A percentile compares a stretch with the other conserved stretches of the same genome.
phyloP scores from a whole-genome alignment of 2,329 filamentous ascomycete genomes.

The Aspergillus sp. region DNA sequence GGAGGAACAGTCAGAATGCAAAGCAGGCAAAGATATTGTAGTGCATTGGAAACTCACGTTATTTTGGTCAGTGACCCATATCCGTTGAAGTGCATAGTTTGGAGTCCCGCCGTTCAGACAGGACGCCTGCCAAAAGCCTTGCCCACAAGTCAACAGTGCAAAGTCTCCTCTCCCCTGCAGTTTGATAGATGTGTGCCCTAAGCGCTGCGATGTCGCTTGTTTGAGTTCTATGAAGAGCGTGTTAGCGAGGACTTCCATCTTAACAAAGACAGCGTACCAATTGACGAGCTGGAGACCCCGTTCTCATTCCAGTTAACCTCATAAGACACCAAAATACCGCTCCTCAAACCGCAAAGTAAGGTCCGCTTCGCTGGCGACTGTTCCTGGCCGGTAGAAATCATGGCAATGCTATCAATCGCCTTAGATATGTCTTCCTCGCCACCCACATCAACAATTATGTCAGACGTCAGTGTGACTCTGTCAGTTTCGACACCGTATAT shows the following conservation, averaged over 20 bases:
- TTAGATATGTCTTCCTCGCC: constrained; percentile 28
- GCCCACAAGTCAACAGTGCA: constrained; percentile 35
- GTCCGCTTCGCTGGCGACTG: constrained; percentile 15
- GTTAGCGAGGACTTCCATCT: neutral
- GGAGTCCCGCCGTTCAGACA: constrained; percentile 20
- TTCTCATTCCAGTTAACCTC: constrained; percentile 22
- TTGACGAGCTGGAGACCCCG: constrained; percentile 16
- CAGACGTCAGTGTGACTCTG: constrained; percentile 19
- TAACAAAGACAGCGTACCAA: constrained; percentile 24
- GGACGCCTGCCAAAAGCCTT: constrained; percentile 38
- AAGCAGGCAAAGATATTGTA: neutral
- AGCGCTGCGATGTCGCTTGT: constrained; percentile 26
- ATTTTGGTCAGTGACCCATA: constrained; percentile 44
- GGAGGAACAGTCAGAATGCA: constrained; percentile 11
- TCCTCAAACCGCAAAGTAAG: constrained; percentile 46
- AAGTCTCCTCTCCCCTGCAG: constrained; percentile 29
- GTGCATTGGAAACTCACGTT: constrained; percentile 28
- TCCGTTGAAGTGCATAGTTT: constrained; percentile 30
- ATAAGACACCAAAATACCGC: constrained; percentile 42
- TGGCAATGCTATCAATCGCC: constrained; percentile 34
- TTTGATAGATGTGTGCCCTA: constrained; percentile 38
- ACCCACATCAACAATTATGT: constrained; percentile 22
- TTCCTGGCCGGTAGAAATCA: constrained; percentile 19
- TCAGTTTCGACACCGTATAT: constrained; percentile 27
- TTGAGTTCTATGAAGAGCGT: constrained; percentile 27